A percentile compares a stretch with the other conserved stretches of the same genome.
Evolutionary conservation across 495 filamentous ascomycete species (phyloP).

Genomic region (Staphylotrichum longicolle): DNA sequence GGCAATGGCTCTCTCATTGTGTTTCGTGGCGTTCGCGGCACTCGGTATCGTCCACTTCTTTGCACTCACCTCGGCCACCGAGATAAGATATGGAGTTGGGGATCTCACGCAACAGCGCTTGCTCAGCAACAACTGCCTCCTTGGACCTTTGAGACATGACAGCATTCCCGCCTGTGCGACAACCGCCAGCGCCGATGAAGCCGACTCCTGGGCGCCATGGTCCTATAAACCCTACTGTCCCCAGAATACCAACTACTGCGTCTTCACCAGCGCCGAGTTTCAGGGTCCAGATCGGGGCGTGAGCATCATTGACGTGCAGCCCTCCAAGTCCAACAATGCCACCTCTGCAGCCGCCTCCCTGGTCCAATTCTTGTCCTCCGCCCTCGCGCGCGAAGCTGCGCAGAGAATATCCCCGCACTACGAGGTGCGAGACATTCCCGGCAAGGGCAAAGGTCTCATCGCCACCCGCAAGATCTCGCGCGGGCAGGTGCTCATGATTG

Average conservation of each 20-base stretch:
- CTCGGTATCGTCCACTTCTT: no score
- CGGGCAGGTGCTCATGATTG: constrained; percentile 33
- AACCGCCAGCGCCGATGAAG: not conserved
- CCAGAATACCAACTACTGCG: constrained; percentile 27
- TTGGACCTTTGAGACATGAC: not conserved
- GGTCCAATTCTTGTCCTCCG: not conserved
- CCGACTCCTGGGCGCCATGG: constrained; percentile 38
- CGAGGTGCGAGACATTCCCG: constrained; percentile 31
- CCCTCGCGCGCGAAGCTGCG: constrained; percentile 18
- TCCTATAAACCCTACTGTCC: constrained; percentile 32
- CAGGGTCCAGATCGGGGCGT: constrained; percentile 25
- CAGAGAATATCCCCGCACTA: constrained; percentile 14
- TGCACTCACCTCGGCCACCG: not conserved
- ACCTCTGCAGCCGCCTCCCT: constrained; percentile 16
- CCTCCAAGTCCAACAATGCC: constrained; percentile 20
- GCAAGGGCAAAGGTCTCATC: constrained; percentile 36
- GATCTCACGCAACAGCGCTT: not conserved
- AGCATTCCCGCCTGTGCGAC: not conserved
- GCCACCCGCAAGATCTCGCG: constrained; percentile 32
- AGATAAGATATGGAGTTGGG: not conserved
- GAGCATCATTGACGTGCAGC: constrained; percentile 27
- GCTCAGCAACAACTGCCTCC: not conserved
- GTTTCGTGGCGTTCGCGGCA: no score
- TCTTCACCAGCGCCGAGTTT: constrained; percentile 31
- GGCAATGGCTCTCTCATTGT: no score